Percentiles rank a stretch among this genome's conserved stretches.
Evolutionary conservation across 1,284 basidiomycete genomes (phyloP).

Genomic region (Ustilago nuda): DNA sequence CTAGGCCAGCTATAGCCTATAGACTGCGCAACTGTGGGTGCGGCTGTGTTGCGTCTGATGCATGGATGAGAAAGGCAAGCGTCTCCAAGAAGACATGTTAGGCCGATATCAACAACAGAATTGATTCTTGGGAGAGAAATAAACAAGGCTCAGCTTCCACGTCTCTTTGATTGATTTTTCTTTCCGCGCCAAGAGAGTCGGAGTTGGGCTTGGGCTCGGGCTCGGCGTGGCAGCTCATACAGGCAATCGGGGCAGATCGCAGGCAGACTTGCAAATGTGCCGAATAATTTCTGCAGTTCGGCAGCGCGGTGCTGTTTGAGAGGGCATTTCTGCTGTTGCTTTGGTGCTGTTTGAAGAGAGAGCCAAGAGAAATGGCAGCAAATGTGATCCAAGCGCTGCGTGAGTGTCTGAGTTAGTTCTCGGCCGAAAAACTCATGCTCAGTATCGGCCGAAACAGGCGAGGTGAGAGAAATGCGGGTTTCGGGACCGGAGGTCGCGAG

Average conservation of each 20-base stretch:
- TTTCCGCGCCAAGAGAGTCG: conserved; percentile 5
- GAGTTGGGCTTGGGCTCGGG: neutral
- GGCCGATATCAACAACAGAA: conserved; percentile 2
- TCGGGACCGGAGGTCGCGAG: too few species aligned
- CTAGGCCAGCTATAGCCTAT: conserved; percentile 14
- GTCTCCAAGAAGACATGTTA: neutral
- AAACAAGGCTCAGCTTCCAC: conserved; percentile 12
- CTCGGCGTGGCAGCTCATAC: neutral
- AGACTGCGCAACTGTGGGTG: neutral
- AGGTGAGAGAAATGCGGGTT: too few species aligned
- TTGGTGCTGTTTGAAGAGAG: neutral
- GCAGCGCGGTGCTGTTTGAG: neutral
- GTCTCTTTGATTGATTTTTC: conserved; percentile 7
- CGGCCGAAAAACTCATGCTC: too few species aligned
- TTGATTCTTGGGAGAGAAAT: neutral
- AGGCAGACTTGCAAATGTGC: neutral
- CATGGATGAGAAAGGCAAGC: neutral
- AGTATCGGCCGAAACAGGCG: too few species aligned
- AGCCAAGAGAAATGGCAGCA: neutral
- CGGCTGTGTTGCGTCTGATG: neutral
- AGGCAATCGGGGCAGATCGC: too few species aligned
- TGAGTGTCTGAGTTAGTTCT: too few species aligned
- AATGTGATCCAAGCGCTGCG: too few species aligned
- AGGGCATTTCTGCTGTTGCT: neutral
- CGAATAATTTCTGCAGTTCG: neutral